Conservation (phyloP, 768 basidiomycete species). For the Austroboletus eburneus region DNA sequence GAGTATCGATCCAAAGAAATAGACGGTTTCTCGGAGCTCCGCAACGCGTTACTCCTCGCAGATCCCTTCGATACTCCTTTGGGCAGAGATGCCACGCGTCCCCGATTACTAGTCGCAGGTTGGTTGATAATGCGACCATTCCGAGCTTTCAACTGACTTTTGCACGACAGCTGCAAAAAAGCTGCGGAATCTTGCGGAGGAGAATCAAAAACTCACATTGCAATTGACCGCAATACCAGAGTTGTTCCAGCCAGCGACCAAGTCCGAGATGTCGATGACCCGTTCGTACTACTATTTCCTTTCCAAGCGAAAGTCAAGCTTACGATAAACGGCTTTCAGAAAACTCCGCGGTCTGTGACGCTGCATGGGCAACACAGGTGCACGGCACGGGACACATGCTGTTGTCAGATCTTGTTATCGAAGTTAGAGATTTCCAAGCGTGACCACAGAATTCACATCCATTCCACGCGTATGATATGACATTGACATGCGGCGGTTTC, state of each 20-base stretch:
- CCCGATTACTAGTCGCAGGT: background rate
- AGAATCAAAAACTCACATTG: constrained; percentile 15
- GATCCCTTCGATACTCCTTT: constrained; percentile 13
- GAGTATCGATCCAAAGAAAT: constrained; percentile 23
- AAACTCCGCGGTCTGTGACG: constrained; percentile 1
- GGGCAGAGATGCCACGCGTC: constrained; percentile 11
- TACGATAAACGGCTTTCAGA: constrained; percentile 6
- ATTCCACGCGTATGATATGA: background rate
- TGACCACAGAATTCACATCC: constrained; percentile 9
- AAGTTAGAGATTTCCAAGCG: constrained; percentile 1
- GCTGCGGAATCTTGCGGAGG: constrained; percentile 32
- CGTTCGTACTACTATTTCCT: constrained; percentile 11
- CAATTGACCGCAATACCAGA: background rate
- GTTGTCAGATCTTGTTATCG: constrained; percentile 1
- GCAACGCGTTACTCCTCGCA: constrained; percentile 4
- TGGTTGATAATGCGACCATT: background rate
- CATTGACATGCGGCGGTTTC: no score
- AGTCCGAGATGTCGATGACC: background rate
- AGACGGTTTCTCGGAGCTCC: constrained; percentile 9
- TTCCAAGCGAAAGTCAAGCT: background rate
- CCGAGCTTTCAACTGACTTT: constrained; percentile 2
- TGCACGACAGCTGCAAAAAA: constrained; percentile 44
- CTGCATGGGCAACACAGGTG: constrained; percentile 8
- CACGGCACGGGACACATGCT: background rate
- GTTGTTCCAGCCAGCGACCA: background rate